phyloP scores from a whole-genome alignment of 2,329 filamentous ascomycete species.

The Cladosporium phlei region DNA sequence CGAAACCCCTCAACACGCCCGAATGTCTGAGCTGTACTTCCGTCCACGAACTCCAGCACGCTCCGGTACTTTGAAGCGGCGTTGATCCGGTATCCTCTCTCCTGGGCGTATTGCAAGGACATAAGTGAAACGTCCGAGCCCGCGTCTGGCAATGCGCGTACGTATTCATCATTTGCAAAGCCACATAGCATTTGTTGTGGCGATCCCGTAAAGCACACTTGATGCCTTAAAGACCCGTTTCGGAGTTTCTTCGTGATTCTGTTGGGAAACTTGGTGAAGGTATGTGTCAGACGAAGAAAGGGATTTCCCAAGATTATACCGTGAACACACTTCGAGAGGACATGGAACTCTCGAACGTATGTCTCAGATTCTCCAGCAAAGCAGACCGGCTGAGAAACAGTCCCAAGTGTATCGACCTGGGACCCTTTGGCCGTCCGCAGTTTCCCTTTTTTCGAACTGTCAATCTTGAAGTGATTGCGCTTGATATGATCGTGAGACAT shows the following conservation, averaged over 20 bases:
- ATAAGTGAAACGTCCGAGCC: conserved; percentile 6
- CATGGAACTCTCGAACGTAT: background rate
- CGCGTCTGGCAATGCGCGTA: background rate
- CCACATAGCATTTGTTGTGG: background rate
- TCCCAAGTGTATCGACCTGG: background rate
- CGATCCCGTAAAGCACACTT: background rate
- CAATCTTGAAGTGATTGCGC: background rate
- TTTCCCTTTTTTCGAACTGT: background rate
- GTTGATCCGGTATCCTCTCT: background rate
- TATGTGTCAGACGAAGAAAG: conserved; percentile 3
- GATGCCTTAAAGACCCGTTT: background rate
- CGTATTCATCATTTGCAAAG: background rate
- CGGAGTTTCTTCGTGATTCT: background rate
- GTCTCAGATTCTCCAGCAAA: background rate
- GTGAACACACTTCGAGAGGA: background rate
- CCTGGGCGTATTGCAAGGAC: background rate
- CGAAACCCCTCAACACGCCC: background rate
- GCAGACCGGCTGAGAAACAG: background rate
- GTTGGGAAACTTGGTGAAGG: background rate
- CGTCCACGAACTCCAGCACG: background rate
- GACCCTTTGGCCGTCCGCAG: background rate
- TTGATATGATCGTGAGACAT: background rate
- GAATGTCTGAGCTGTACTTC: background rate
- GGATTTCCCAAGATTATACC: background rate
- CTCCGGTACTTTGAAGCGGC: background rate